Conservation (phyloP, 2,329 filamentous ascomycete genomes). For the Trichoderma afroharzianum region DNA sequence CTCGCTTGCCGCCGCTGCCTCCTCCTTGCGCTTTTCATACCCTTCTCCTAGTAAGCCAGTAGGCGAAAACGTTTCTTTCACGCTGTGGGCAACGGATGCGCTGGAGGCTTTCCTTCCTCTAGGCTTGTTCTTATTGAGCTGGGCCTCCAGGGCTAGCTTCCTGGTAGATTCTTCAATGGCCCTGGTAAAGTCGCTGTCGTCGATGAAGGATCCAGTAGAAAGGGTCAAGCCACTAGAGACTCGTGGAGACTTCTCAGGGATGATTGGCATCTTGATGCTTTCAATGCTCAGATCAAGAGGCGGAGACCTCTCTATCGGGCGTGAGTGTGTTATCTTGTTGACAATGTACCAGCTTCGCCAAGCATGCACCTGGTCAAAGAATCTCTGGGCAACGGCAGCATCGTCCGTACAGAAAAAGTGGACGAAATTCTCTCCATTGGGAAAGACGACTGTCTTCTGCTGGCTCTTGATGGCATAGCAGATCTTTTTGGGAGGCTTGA, state of each 20-base stretch:
- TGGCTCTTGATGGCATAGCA: slow-evolving; percentile 91
- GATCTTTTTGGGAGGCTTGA: slow-evolving; percentile 79
- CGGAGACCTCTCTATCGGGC: slow-evolving; percentile 31
- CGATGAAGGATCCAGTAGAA: slow-evolving; percentile 17
- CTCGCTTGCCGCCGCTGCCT: slow-evolving; percentile 28
- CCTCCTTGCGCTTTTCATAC: slow-evolving; percentile 45
- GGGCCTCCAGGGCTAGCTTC: slow-evolving; percentile 16
- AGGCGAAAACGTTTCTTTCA: slow-evolving; percentile 41
- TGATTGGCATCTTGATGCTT: not conserved
- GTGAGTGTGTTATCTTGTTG: slow-evolving; percentile 58
- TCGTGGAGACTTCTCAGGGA: slow-evolving; percentile 1
- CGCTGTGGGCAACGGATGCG: slow-evolving; percentile 18
- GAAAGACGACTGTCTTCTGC: slow-evolving; percentile 80
- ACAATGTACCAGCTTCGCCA: slow-evolving; percentile 94
- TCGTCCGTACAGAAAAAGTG: slow-evolving; percentile 90
- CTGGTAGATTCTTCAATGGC: slow-evolving; percentile 19
- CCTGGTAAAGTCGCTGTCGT: slow-evolving; percentile 17
- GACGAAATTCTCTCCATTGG: slow-evolving; percentile 79
- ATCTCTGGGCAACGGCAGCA: slow-evolving; percentile 59
- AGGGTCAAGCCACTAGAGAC: not conserved
- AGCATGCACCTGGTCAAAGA: slow-evolving; percentile 66
- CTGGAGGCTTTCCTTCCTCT: not conserved
- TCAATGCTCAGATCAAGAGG: slow-evolving; percentile 17
- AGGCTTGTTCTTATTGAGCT: slow-evolving; percentile 13
- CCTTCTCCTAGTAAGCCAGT: slow-evolving; percentile 49